These are phyloP conservation scores for Mangifera indica DNA, from an alignment of 345 rosid species.

Conservation along the genomic window DNA sequence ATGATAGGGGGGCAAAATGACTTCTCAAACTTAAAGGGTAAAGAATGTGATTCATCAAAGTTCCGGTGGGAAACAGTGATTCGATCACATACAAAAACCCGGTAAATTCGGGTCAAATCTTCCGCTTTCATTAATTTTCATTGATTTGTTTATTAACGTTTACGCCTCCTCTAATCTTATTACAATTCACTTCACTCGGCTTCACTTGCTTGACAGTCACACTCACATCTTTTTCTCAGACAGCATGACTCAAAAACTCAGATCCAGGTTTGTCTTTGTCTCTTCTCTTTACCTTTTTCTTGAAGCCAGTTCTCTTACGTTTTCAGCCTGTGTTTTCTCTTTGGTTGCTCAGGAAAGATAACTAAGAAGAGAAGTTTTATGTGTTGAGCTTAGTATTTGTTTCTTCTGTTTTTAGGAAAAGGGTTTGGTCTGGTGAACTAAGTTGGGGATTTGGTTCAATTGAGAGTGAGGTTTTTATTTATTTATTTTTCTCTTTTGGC, in stretches of 20 bases:
- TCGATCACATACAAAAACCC: conserved; percentile 4
- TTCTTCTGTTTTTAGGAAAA: conserved; percentile 4
- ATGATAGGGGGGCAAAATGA: too few species aligned
- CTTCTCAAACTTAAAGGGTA: too few species aligned
- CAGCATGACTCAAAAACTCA: conserved; percentile 24
- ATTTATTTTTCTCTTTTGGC: not conserved
- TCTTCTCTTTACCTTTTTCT: not conserved
- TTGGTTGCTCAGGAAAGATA: conserved; percentile 23
- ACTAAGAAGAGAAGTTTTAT: not conserved
- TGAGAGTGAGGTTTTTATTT: not conserved
- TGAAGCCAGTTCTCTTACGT: conserved; percentile 11
- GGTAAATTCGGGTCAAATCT: conserved; percentile 21
- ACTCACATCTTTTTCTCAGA: conserved; percentile 3
- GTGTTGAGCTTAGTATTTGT: conserved; percentile 16
- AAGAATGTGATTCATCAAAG: too few species aligned
- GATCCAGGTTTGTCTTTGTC: conserved; percentile 59
- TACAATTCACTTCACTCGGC: not conserved
- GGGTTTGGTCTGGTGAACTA: conserved; percentile 2
- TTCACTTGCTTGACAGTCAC: not conserved
- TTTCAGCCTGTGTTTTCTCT: conserved; percentile 17
- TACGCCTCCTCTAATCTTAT: not conserved
- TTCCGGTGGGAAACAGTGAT: too few species aligned
- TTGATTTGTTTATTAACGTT: not conserved
- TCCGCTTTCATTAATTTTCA: not conserved
- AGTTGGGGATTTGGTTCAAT: not conserved